Evolutionary conservation across 2,329 filamentous ascomycete genomes (phyloP).

Genomic region (Myriosclerotinia curreyana): DNA sequence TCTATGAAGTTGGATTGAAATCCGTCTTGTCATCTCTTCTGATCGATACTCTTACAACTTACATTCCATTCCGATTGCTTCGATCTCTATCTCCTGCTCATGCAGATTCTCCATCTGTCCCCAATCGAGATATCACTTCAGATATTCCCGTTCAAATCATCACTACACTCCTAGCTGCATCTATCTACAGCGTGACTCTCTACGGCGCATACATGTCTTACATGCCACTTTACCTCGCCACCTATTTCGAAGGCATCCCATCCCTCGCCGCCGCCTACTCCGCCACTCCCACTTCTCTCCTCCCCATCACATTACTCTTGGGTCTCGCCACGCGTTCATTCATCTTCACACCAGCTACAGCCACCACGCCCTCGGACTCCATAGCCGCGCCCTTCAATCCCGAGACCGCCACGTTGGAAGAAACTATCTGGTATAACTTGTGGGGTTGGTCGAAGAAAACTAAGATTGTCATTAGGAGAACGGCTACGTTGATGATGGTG

Average conservation of each 20-base stretch:
- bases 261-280: constrained; percentile 66
- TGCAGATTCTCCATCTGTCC: constrained; percentile 50
- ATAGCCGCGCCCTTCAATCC: constrained; percentile 57
- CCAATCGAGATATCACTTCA: constrained; percentile 62
- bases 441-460: constrained; percentile 65
- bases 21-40: constrained; percentile 60
- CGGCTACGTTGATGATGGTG: constrained; percentile 55
- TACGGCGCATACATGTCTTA: constrained; percentile 66
- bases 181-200: constrained; percentile 72
- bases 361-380: constrained; percentile 49
- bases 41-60: constrained; percentile 67
- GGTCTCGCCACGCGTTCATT: constrained; percentile 72
- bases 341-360: constrained; percentile 69
- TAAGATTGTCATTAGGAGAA: constrained; percentile 63
- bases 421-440: constrained; percentile 71
- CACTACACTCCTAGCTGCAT: constrained; percentile 65
- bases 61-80: constrained; percentile 71
- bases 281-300: constrained; percentile 57
- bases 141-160: constrained; percentile 61
- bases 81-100: constrained; percentile 66
- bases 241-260: constrained; percentile 70
- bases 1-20: constrained; percentile 66
- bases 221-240: constrained; percentile 68
- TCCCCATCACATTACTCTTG: constrained; percentile 55
- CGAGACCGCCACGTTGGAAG: constrained; percentile 58